Conservation (phyloP, 345 rosid species). For the Garcia nutans region DNA sequence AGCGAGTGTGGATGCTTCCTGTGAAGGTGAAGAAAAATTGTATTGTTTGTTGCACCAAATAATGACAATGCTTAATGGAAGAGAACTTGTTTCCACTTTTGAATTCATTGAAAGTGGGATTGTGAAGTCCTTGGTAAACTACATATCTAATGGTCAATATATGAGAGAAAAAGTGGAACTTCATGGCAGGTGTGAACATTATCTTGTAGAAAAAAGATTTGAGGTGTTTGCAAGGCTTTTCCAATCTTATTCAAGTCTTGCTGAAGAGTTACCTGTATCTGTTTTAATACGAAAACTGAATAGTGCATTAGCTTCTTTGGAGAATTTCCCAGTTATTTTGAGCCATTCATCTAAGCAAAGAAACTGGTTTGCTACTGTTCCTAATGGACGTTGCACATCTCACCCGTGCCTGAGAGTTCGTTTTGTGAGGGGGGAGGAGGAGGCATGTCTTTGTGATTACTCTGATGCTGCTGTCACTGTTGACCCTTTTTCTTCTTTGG, state of each 20-base stretch:
- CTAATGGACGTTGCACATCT: constrained; percentile 46
- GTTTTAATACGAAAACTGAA: constrained; percentile 64
- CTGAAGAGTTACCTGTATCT: constrained; percentile 52
- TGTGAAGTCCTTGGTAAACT: constrained; percentile 64
- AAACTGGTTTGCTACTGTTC: constrained; percentile 63
- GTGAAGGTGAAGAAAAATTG: constrained; percentile 53
- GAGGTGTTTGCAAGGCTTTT: constrained; percentile 61
- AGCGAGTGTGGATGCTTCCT: constrained; percentile 26
- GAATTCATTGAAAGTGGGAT: constrained; percentile 91
- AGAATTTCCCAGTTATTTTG: constrained; percentile 70
- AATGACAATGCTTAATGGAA: constrained; percentile 62
- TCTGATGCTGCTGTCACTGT: constrained; percentile 55
- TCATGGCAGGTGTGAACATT: constrained; percentile 26
- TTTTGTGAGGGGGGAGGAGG: constrained; percentile 70
- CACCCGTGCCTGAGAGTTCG: constrained; percentile 73
- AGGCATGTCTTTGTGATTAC: constrained; percentile 56
- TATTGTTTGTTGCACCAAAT: constrained; percentile 48
- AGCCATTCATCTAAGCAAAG: constrained; percentile 54
- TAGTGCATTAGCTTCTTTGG: constrained; percentile 73
- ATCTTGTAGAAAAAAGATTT: constrained; percentile 59
- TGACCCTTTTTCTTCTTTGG: constrained; percentile 75
- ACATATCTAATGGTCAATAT: constrained; percentile 60
- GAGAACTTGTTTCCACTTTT: constrained; percentile 84
- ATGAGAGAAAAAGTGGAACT: constrained; percentile 37
- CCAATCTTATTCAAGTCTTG: constrained; percentile 41